Evolutionary conservation across 768 basidiomycete species (phyloP).

Genomic region (Daedaleopsis sinensis): DNA sequence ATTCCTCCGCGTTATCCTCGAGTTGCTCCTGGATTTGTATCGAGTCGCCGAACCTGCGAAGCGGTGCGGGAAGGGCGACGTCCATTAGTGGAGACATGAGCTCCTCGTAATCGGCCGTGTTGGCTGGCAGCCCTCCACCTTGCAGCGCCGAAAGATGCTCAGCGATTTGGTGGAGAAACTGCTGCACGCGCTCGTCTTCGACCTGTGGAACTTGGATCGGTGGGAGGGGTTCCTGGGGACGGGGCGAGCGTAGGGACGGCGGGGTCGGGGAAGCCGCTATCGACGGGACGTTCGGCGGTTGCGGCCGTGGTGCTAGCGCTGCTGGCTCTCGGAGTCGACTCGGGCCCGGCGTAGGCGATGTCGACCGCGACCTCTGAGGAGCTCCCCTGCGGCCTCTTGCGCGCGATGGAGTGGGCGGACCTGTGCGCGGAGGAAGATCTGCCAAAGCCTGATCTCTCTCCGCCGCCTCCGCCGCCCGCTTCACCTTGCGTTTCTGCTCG

Average conservation of each 20-base stretch:
- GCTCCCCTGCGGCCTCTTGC: constrained; percentile 40
- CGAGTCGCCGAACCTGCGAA: constrained; percentile 21
- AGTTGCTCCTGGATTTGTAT: constrained; percentile 9
- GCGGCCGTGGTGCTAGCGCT: background rate
- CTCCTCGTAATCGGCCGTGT: constrained; percentile 11
- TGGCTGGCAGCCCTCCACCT: constrained; percentile 25
- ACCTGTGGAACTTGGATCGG: constrained; percentile 58
- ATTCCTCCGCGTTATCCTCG: constrained; percentile 5
- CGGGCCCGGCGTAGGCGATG: constrained; percentile 19
- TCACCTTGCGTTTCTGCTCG: constrained; percentile 38
- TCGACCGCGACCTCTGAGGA: constrained; percentile 13
- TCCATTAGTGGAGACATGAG: constrained; percentile 18
- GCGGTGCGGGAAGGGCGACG: constrained; percentile 8
- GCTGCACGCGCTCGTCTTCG: constrained; percentile 75
- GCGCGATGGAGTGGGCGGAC: constrained; percentile 64
- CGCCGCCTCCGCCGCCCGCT: constrained; percentile 20
- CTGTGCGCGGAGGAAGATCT: constrained; percentile 53
- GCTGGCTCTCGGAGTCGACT: constrained; percentile 20
- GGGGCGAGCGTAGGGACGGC: background rate
- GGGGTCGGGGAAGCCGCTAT: background rate
- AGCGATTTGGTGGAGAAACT: constrained; percentile 85
- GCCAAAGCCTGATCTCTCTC: constrained; percentile 18
- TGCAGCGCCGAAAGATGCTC: constrained; percentile 79
- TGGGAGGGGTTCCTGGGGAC: constrained; percentile 5
- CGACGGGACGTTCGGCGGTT: constrained; percentile 1